Percentiles rank a stretch among this genome's conserved stretches.
Conservation (phyloP, 1,284 basidiomycete genomes). For the Chondrostereum purpureum region DNA sequence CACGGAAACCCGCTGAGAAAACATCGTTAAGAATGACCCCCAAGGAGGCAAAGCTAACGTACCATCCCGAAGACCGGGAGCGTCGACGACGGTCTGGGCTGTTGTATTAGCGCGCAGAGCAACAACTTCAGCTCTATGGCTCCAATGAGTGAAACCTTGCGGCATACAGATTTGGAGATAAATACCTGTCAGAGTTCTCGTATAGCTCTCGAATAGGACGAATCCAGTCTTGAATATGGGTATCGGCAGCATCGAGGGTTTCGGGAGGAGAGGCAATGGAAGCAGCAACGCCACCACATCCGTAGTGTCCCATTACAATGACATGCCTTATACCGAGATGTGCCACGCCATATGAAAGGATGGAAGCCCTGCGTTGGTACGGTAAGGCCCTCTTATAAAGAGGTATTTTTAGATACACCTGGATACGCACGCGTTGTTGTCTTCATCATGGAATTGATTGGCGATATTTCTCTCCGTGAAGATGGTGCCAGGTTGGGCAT, state of each 20-base stretch:
- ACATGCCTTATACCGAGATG: constrained; percentile 27
- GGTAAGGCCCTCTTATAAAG: too few relatives aligned
- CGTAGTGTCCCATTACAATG: constrained; percentile 32
- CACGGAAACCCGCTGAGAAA: constrained; percentile 29
- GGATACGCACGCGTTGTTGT: constrained; percentile 22
- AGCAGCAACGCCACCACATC: constrained; percentile 30
- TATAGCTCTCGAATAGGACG: constrained; percentile 26
- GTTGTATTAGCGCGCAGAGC: constrained; percentile 18
- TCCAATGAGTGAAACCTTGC: neutral
- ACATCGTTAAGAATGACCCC: neutral
- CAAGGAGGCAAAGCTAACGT: constrained; percentile 11
- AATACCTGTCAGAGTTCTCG: constrained; percentile 21
- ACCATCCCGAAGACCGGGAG: constrained; percentile 26
- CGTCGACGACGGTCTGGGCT: constrained; percentile 7
- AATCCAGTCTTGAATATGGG: constrained; percentile 27
- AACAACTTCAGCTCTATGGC: constrained; percentile 23
- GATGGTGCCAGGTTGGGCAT: constrained; percentile 22
- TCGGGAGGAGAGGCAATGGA: constrained; percentile 21
- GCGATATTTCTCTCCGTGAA: constrained; percentile 26
- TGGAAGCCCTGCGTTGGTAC: constrained; percentile 25
- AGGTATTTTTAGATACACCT: too few relatives aligned
- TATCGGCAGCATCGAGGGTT: constrained; percentile 10
- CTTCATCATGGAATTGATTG: constrained; percentile 23
- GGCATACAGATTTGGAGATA: constrained; percentile 1
- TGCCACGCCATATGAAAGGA: constrained; percentile 29